phyloP scores from a whole-genome alignment of 768 basidiomycete species.

The Rhizopogon sp. region DNA sequence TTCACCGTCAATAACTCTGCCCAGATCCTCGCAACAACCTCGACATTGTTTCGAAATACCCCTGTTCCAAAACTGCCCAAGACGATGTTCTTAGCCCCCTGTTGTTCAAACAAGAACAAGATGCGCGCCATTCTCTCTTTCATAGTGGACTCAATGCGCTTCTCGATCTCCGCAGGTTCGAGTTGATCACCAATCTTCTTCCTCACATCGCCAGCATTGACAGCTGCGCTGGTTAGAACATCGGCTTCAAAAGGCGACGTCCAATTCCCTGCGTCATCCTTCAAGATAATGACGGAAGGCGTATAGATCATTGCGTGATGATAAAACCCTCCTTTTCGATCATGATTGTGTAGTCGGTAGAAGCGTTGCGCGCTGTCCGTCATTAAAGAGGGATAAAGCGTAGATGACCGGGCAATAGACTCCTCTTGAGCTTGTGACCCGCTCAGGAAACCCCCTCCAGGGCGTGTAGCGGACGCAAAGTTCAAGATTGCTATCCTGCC shows the following conservation, averaged over 20 bases:
- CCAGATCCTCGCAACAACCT: constrained; percentile 58
- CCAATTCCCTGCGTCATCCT: constrained; percentile 57
- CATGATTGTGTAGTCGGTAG: constrained; percentile 53
- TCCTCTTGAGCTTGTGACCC: constrained; percentile 81
- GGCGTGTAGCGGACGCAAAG: constrained; percentile 71
- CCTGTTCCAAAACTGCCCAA: constrained; percentile 79
- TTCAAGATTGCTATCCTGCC: constrained; percentile 60
- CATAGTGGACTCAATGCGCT: constrained; percentile 51
- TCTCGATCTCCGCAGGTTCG: constrained; percentile 17
- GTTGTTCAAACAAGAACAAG: constrained; percentile 57
- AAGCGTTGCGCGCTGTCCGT: constrained; percentile 52
- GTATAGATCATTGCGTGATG: constrained; percentile 79
- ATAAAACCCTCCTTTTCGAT: constrained; percentile 53
- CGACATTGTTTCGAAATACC: constrained; percentile 63
- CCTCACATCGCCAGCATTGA: constrained; percentile 58
- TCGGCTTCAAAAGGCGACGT: constrained; percentile 55
- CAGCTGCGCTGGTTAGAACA: constrained; percentile 68
- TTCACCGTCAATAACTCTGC: constrained; percentile 48
- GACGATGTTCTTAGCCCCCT: constrained; percentile 55
- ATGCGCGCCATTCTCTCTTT: constrained; percentile 67
- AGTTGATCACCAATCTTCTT: constrained; percentile 11
- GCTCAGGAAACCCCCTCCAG: constrained; percentile 70
- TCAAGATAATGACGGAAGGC: constrained; percentile 56
- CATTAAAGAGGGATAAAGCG: constrained; percentile 59
- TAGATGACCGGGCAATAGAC: constrained; percentile 72